Evolutionary conservation across 2,329 filamentous ascomycete genomes (phyloP), one percentile per base, ranked within the genome.

Genomic region (Hawksworthiomyces lignivorus): DNA sequence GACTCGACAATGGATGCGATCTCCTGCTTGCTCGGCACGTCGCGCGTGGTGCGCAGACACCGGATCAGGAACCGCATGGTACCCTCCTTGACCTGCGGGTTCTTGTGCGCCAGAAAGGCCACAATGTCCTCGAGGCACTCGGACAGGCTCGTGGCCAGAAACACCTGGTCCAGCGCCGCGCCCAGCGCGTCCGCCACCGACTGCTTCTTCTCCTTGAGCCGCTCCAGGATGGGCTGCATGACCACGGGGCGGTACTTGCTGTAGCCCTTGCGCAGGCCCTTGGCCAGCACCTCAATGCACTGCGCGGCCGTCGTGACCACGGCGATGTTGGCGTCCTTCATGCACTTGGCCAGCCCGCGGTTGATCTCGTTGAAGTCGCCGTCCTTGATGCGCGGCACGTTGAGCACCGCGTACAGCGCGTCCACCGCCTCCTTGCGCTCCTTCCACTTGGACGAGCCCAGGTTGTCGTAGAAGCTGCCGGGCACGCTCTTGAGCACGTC

Each of bases 311-410:
- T 82, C 2, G 84, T 92, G 17, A 96, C 92, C 36, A 97, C 92
- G 5, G 87, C 84, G 52, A 98, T 84, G 57, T 98, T 98, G 53
- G 94, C 92, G 54, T 98, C 94, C 63, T 98, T 98, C 92, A 98
- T 98, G 54, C 80, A 87, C 63, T 97, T 98, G 33, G 92, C 90
- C 41, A 97, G 72, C 4, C 79, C 82, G 47, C 86, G 77, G 43
- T 86, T 79, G 51, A 97, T 74, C 54, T 97, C 90, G 58, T 82
- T 78, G 56, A 88, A 97, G 41, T 87, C 83, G 7, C 80, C 86
- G 52, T 97, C 90, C 61, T 95, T 94, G 61, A 98, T 95, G 48
- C 83, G 77, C 12, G 90, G 88, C 30, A 94, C 82, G 53, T 94
- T 94, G 42, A 94, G 63, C 4, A 79, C 73, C 12, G 76, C 75